Conservation (phyloP, 2,329 filamentous ascomycete species). For the Lachnellula willkommii region DNA sequence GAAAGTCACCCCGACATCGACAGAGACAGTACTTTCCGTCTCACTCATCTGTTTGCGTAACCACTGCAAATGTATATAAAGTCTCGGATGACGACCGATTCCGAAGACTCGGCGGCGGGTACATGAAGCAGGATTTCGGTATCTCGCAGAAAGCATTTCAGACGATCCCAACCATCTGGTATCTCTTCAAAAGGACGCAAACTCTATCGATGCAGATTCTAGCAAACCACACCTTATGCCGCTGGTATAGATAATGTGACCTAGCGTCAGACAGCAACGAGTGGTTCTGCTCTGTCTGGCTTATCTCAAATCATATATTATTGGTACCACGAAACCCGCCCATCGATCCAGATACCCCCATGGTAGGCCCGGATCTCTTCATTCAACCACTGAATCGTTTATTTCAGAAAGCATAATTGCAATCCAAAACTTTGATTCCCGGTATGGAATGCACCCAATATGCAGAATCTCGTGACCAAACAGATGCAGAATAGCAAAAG, state of each 20-base stretch:
- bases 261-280: slow-evolving; percentile 19
- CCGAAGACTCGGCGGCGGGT: slow-evolving; percentile 19
- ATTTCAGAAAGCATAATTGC: neutral
- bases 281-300: slow-evolving; percentile 9
- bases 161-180: neutral
- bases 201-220: neutral
- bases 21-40: neutral
- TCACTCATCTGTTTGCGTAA: slow-evolving; percentile 18
- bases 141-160: slow-evolving; percentile 10
- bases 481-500: neutral
- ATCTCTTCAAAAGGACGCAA: neutral
- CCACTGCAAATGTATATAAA: slow-evolving; percentile 6
- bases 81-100: slow-evolving; percentile 17
- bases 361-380: neutral
- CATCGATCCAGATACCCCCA: neutral
- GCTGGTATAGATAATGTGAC: slow-evolving; percentile 18
- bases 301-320: slow-evolving; percentile 18
- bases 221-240: slow-evolving; percentile 9
- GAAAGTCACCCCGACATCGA: neutral
- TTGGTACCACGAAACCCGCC: slow-evolving; percentile 16
- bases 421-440: neutral
- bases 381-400: too few species aligned
- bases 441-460: neutral
- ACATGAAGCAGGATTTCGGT: slow-evolving; percentile 16
- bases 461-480: neutral